Base-by-base conservation (phyloP, 306 rosid genomes). In the Gillenia trifoliata region DNA sequence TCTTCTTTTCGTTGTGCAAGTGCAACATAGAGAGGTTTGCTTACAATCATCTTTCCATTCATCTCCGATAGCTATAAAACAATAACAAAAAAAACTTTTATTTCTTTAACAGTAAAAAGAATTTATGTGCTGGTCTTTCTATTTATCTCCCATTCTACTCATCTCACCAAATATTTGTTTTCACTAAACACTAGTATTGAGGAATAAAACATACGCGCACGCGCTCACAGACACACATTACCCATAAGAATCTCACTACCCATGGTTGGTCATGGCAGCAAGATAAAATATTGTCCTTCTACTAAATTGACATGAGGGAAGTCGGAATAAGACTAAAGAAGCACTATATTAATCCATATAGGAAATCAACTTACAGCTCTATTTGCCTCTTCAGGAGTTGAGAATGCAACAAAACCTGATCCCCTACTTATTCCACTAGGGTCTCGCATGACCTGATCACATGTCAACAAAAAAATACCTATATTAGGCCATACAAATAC, bases 1-100 rank as follows among this genome's bases (percentile, higher is more conserved):
- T 95, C 99, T 85, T 95, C 99, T 84, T 95, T 95, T 54, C 98
- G 75, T 74, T 95, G 99, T 8, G 99, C 99, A 59, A 85, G 95
- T 73, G 99, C 97, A 81, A 95, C 99, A 85, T 92, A 95, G 11
- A 95, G 91, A 75, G 99, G 99, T 73, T 95, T 95, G 89, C 89
- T 90, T 66, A 80, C 91, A 50, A 95, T 76, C 93, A 95, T 95
- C 78, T 92, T 92, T 3, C 98, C 97, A 79, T 92, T 95, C 99
- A 95, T 92, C 83, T 95, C 99, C 84, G 54, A 25, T 19, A 92
- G 96, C 99, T 95, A 81, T 34, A 61, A 76, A 70, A 47, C 26
- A 50, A 71, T 23, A 43, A n/a, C 38, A 52, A 23, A 22, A 33
- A 41, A 28, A 40, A 38, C 40, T 19, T 68, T 60, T 36, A 23